Evolutionary conservation across 768 basidiomycete genomes (phyloP), one percentile per base, ranked within the genome.

Genomic region (Cystoderma amianthinum): DNA sequence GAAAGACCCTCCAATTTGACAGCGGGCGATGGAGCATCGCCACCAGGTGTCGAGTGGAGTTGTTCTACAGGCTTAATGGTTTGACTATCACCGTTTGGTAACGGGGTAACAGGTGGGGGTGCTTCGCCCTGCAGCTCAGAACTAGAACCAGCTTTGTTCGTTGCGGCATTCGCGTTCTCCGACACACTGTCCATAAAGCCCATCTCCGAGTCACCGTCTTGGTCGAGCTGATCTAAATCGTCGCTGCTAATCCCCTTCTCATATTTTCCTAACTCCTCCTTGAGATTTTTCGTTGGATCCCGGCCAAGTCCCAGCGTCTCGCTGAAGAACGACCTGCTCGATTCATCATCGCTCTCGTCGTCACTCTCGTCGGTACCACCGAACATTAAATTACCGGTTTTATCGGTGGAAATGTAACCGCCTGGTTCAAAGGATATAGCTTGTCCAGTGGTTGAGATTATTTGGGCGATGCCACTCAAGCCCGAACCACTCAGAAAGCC

Each of bases 341-440:
- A 43, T 38, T 54, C 43, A 19, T 61, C 62, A 41, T 78, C 78
- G 13, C 73, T 71, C 1, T 80, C 79, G 21, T 81, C 76, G 20
- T 81, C 78, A 32, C 75, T 73, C 16, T 81, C 80, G 34, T 84
- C 78, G 23, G 74, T 63, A 25, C 69, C 75, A n/a, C n/a, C n/a
- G 50, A 85, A 85, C 78, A 84, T 81, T 52, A 83, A 59, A 15
- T 64, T 59, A 10, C 72, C 70, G 25, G 50, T 53, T 44, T 76
- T 76, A 46, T 55, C 69, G 57, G 71, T 62, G 9, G 34, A 36
- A 52, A 79, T 72, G 39, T 68, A 69, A 16, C 67, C 62, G 23
- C 71, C 72, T 5, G 76, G 81, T 45, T 69, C 62, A 56, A 82
- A 83, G 12, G 80, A 79, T 45, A 90, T 82, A n/a, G n/a, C n/a